These are phyloP conservation scores for Phaffia rhodozyma DNA, from an alignment of 1,284 basidiomycete species.

Conservation along the genomic window DNA sequence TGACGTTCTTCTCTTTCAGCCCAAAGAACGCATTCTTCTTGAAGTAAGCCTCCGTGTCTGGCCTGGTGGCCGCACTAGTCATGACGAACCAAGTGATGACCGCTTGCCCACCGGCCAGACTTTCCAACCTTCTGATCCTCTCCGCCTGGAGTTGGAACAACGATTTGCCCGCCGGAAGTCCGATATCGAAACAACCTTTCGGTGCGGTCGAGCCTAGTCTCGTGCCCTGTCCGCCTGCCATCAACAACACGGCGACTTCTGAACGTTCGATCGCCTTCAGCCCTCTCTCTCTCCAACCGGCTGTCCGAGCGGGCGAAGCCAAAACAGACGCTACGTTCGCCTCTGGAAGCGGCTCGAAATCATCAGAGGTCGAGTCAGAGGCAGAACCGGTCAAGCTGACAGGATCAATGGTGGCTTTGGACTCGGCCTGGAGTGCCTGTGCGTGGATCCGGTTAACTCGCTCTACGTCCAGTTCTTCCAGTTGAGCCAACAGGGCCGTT, in stretches of 20 bases:
- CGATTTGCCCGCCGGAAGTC: conserved; percentile 78
- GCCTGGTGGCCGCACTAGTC: conserved; percentile 92
- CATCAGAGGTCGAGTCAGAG: conserved; percentile 33
- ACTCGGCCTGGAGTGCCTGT: conserved; percentile 60
- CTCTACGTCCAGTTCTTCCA: conserved; percentile 69
- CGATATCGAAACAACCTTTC: conserved; percentile 97
- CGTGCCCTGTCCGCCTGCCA: conserved; percentile 97
- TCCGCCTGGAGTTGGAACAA: conserved; percentile 97
- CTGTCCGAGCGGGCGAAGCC: conserved; percentile 1
- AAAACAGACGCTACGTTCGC: conserved; percentile 18
- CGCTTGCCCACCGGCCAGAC: conserved; percentile 55
- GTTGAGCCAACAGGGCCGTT: conserved; percentile 54
- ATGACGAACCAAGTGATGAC: conserved; percentile 94
- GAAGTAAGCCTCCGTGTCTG: conserved; percentile 80
- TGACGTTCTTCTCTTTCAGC: conserved; percentile 61
- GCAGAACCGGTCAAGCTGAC: not conserved
- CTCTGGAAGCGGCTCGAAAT: conserved; percentile 59
- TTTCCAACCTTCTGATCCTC: conserved; percentile 72
- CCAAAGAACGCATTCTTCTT: conserved; percentile 69
- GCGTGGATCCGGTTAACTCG: conserved; percentile 82
- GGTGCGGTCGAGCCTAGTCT: conserved; percentile 82
- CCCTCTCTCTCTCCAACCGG: conserved; percentile 56
- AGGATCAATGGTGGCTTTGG: not conserved
- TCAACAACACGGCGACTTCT: conserved; percentile 81
- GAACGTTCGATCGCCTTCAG: conserved; percentile 67